These are phyloP conservation scores for Talaromyces trachyspermus DNA, from an alignment of 495 filamentous ascomycete species.

Conservation along the genomic window DNA sequence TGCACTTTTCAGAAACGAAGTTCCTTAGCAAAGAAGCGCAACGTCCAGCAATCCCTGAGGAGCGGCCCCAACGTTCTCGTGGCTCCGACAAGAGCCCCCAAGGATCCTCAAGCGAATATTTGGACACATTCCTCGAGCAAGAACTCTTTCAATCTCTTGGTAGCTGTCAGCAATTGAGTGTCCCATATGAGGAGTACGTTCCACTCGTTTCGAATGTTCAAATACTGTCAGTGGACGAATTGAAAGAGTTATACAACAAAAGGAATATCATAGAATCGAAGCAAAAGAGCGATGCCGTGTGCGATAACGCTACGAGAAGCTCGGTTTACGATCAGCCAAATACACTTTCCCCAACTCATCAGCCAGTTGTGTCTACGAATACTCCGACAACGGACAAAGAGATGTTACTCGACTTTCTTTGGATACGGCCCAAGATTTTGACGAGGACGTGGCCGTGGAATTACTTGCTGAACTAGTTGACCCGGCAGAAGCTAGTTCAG, in stretches of 20 bases:
- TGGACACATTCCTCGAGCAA: background rate
- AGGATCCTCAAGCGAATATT: background rate
- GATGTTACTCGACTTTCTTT: conserved; percentile 1
- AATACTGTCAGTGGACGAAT: conserved; percentile 3
- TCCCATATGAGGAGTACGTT: conserved; percentile 1
- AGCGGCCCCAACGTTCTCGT: background rate
- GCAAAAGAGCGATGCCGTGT: background rate
- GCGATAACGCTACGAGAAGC: background rate
- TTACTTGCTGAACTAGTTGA: background rate
- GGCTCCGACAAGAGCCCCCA: background rate
- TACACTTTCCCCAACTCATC: no score
- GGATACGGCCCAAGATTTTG: background rate
- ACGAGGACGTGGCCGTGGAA: background rate
- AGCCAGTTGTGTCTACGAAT: background rate
- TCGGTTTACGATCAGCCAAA: no score
- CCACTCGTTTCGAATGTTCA: background rate
- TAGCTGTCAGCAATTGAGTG: background rate
- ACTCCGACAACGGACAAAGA: background rate
- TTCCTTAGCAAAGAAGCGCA: conserved; percentile 37
- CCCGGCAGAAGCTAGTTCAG: background rate
- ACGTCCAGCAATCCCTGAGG: background rate
- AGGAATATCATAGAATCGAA: background rate
- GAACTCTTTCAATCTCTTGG: background rate
- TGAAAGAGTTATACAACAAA: conserved; percentile 1
- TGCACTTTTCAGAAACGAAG: conserved; percentile 60